These are phyloP conservation scores for Ophiorrhiza pumila DNA, from an alignment of 257 asterid species.

Conservation along the genomic window DNA sequence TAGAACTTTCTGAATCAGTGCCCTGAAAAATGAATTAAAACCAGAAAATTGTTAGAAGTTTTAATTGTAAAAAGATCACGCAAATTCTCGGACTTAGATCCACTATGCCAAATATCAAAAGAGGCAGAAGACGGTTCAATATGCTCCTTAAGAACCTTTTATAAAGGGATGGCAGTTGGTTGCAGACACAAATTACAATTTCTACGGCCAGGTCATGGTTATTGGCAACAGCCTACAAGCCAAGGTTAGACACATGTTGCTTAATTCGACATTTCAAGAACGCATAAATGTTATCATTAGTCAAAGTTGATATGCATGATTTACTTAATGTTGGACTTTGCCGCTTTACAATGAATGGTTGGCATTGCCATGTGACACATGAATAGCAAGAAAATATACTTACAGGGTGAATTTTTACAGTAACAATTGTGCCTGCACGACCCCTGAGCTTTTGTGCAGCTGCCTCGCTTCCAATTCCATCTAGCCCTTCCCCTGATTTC, in stretches of 20 bases:
- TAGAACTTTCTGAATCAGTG: conserved; percentile 38
- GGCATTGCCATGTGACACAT: background rate
- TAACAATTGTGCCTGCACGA: conserved; percentile 79
- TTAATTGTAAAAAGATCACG: background rate
- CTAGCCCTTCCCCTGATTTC: conserved; percentile 67
- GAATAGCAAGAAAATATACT: conserved; percentile 18
- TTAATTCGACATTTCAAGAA: background rate
- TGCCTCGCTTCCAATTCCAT: conserved; percentile 78
- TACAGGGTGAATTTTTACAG: conserved; percentile 73
- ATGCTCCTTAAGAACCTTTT: background rate
- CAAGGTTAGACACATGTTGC: background rate
- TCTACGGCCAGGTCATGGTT: too few species aligned
- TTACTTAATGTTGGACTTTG: background rate
- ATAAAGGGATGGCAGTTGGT: background rate
- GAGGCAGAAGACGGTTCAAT: background rate
- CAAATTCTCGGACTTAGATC: background rate
- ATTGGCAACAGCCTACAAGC: too few species aligned
- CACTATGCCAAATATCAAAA: background rate
- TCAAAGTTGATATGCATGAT: background rate
- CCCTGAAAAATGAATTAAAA: conserved; percentile 41
- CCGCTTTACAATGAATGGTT: background rate
- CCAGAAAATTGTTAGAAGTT: background rate
- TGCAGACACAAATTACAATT: background rate
- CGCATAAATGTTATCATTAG: background rate
- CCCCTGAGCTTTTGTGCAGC: conserved; percentile 95